Conservation (phyloP, 31 red algal genomes). For the Endocladia muricata region DNA sequence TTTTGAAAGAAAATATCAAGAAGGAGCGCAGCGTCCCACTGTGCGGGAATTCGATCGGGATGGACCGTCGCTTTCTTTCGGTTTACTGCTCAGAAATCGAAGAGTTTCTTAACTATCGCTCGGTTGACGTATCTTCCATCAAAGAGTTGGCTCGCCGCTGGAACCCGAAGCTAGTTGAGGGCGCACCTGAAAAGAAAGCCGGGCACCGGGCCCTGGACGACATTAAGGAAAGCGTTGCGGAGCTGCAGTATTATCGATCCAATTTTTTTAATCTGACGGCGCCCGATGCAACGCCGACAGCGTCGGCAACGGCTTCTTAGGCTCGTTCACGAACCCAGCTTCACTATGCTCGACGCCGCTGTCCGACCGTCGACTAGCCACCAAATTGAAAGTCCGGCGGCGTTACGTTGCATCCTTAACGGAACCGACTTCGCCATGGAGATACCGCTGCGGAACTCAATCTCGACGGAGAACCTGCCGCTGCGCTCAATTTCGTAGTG, state of each 20-base stretch:
- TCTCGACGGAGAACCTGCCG: too few relatives aligned
- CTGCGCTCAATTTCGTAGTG: too few relatives aligned
- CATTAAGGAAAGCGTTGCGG: background rate
- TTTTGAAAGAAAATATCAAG: background rate
- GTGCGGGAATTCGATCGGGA: background rate
- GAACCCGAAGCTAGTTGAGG: background rate
- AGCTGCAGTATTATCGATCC: background rate
- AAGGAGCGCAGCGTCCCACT: background rate
- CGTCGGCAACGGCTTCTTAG: too few relatives aligned
- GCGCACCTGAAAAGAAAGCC: background rate
- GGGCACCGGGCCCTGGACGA: background rate
- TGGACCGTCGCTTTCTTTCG: background rate
- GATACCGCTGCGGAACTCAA: too few relatives aligned
- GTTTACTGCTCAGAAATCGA: background rate
- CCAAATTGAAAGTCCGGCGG: too few relatives aligned
- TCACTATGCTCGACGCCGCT: too few relatives aligned
- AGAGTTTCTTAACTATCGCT: slow-evolving; percentile 26
- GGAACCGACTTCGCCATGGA: too few relatives aligned
- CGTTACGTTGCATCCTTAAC: too few relatives aligned
- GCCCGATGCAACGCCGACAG: too few relatives aligned
- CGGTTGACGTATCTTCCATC: slow-evolving; percentile 31
- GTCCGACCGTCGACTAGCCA: too few relatives aligned
- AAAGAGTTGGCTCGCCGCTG: slow-evolving; percentile 26
- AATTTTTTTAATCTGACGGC: too few relatives aligned
- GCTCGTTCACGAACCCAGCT: too few relatives aligned